These are phyloP conservation scores for Tylopilus sp. DNA, from an alignment of 768 basidiomycete species.

Conservation along the genomic window DNA sequence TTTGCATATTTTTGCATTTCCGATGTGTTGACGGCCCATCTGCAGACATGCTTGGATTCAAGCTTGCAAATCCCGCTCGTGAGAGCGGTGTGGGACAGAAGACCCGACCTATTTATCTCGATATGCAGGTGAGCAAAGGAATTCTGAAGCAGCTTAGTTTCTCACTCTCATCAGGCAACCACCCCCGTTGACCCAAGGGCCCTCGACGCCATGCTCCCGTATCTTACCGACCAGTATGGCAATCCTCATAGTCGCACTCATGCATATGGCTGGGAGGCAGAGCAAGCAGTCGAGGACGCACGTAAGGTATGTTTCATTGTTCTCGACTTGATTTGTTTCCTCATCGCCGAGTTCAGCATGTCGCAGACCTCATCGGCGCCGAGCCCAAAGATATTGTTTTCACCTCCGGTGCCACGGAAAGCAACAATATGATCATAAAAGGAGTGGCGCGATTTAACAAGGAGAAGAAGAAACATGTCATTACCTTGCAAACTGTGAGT, in stretches of 20 bases:
- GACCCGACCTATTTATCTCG: constrained; percentile 90
- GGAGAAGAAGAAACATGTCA: constrained; percentile 89
- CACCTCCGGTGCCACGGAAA: constrained; percentile 97
- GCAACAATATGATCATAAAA: constrained; percentile 97
- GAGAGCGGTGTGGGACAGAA: constrained; percentile 58
- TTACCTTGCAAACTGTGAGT: constrained; percentile 89
- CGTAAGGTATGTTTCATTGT: constrained; percentile 55
- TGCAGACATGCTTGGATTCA: constrained; percentile 87
- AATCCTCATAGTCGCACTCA: constrained; percentile 99
- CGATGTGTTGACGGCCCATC: constrained; percentile 1
- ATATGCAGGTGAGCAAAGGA: constrained; percentile 76
- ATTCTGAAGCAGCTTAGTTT: not conserved
- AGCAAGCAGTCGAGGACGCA: constrained; percentile 89
- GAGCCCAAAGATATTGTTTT: constrained; percentile 95
- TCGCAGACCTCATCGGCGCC: constrained; percentile 92
- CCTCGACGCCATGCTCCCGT: constrained; percentile 95
- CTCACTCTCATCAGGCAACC: constrained; percentile 63
- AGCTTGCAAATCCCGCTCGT: constrained; percentile 60
- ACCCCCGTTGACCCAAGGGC: constrained; percentile 98
- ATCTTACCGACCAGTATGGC: constrained; percentile 91
- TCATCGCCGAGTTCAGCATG: constrained; percentile 48
- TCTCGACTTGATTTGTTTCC: not conserved
- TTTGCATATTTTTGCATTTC: not conserved
- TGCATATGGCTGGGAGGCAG: constrained; percentile 99
- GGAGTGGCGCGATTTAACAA: constrained; percentile 95